Conservation (phyloP, 805 yeast species). For the Candida montana region DNA sequence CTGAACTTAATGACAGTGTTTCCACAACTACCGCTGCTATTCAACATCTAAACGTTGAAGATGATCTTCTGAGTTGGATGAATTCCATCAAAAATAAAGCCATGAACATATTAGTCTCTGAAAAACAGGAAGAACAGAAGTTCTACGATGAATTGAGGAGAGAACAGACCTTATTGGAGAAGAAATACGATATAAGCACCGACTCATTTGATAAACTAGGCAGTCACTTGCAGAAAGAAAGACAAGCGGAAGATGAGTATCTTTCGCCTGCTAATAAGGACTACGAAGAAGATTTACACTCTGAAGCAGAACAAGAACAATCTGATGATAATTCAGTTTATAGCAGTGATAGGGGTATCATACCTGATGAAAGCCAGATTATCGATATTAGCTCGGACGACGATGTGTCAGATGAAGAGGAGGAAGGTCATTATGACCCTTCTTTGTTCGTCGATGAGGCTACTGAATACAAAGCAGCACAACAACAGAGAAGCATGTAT, state of each 20-base stretch:
- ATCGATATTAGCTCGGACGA: conserved; percentile 10
- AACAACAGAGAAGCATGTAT: conserved; percentile 12
- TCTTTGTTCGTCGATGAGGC: conserved; percentile 8
- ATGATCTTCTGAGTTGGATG: conserved; percentile 31
- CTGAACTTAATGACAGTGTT: too few relatives aligned
- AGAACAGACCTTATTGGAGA: conserved; percentile 24
- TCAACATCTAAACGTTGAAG: conserved; percentile 5
- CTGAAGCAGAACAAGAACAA: neutral
- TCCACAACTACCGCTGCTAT: neutral
- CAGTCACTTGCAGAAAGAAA: conserved; percentile 10
- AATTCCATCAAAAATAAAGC: conserved; percentile 30
- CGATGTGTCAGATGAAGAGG: conserved; percentile 8
- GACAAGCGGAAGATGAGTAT: neutral
- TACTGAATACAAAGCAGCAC: conserved; percentile 7
- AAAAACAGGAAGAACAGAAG: conserved; percentile 31
- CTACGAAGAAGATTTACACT: neutral
- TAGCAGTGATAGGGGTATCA: neutral
- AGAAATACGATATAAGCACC: conserved; percentile 18
- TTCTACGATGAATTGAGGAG: conserved; percentile 31
- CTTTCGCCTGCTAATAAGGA: too few relatives aligned
- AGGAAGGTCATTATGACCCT: conserved; percentile 10
- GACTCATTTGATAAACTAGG: conserved; percentile 23
- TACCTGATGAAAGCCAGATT: conserved; percentile 7
- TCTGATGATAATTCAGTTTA: conserved; percentile 15
- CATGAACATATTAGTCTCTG: conserved; percentile 25